These are phyloP conservation scores for Metroxylon sagu DNA, from an alignment of 176 grass and related monocot species.

Conservation along the genomic window DNA sequence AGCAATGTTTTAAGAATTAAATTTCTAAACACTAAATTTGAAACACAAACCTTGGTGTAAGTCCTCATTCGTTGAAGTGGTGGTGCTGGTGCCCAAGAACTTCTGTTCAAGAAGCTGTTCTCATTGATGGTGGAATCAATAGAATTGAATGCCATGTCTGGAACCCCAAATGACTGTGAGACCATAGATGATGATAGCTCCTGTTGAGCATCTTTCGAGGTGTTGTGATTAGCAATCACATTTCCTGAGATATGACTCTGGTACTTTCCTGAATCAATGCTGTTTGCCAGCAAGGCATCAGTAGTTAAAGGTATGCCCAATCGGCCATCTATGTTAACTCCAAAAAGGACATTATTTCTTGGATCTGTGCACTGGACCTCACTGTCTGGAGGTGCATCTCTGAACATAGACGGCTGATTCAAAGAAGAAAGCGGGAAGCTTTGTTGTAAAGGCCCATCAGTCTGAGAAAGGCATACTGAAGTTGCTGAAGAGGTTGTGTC, in stretches of 20 bases:
- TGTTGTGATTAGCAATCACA: slow-evolving; percentile 48
- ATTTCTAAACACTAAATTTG: background rate
- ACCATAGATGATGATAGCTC: slow-evolving; percentile 96
- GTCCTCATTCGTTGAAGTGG: slow-evolving; percentile 70
- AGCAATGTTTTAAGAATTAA: background rate
- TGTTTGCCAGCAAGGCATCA: slow-evolving; percentile 65
- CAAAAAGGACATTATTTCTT: slow-evolving; percentile 68
- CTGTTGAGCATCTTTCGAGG: slow-evolving; percentile 73
- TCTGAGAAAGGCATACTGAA: slow-evolving; percentile 70
- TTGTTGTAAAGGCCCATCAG: slow-evolving; percentile 71
- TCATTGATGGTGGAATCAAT: slow-evolving; percentile 93
- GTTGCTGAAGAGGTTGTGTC: slow-evolving; percentile 88
- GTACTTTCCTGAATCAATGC: slow-evolving; percentile 58
- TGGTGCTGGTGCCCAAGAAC: slow-evolving; percentile 49
- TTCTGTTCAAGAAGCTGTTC: slow-evolving; percentile 67
- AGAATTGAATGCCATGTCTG: slow-evolving; percentile 89
- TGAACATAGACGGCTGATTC: slow-evolving; percentile 58
- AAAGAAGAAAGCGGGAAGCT: slow-evolving; percentile 47
- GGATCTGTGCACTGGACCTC: slow-evolving; percentile 67
- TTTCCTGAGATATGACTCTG: slow-evolving; percentile 59
- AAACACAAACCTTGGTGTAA: slow-evolving; percentile 78
- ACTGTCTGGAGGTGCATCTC: slow-evolving; percentile 50
- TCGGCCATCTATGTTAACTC: slow-evolving; percentile 55
- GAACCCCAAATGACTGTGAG: slow-evolving; percentile 92
- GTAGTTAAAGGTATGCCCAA: slow-evolving; percentile 58